Percentiles rank a stretch among this genome's conserved stretches.
These are phyloP conservation scores for Mucor racemosus DNA, from an alignment of 371 early-diverging fungal genomes.

Conservation along the genomic window DNA sequence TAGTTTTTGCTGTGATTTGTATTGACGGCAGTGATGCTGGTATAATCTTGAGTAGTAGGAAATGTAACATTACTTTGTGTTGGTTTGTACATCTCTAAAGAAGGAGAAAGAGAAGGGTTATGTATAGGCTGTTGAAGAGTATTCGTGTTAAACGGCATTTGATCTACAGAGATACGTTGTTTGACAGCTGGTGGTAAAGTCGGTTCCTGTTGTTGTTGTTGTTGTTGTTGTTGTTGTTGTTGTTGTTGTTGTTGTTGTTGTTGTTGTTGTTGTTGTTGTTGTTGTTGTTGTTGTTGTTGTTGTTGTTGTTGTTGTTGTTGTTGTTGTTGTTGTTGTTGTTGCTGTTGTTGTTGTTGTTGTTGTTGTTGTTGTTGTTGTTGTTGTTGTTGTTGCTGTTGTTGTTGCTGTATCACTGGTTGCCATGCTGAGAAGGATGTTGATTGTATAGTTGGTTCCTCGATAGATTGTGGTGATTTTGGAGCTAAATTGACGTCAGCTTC, in stretches of 20 bases:
- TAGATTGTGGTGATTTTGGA: background rate
- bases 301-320: background rate
- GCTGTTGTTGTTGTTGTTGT: background rate
- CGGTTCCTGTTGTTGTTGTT: background rate
- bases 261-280: background rate
- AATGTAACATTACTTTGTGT: background rate
- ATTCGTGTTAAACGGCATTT: background rate
- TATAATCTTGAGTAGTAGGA: conserved; percentile 1
- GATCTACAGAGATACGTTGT: background rate
- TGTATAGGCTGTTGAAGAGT: background rate
- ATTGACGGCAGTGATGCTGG: background rate
- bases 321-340: background rate
- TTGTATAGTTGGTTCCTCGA: background rate
- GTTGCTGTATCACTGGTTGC: background rate
- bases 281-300: background rate
- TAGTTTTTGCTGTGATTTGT: conserved; percentile 4
- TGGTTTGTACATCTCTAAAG: background rate
- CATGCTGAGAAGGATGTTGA: background rate
- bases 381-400: background rate
- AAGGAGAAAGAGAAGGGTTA: background rate
- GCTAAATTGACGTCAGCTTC: background rate
- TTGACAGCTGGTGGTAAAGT: background rate
- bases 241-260: background rate
- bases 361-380: background rate
- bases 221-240: background rate